Conservation (phyloP, 2,329 filamentous ascomycete genomes). For the Ophiognomonia clavigignenti-juglandacearum region DNA sequence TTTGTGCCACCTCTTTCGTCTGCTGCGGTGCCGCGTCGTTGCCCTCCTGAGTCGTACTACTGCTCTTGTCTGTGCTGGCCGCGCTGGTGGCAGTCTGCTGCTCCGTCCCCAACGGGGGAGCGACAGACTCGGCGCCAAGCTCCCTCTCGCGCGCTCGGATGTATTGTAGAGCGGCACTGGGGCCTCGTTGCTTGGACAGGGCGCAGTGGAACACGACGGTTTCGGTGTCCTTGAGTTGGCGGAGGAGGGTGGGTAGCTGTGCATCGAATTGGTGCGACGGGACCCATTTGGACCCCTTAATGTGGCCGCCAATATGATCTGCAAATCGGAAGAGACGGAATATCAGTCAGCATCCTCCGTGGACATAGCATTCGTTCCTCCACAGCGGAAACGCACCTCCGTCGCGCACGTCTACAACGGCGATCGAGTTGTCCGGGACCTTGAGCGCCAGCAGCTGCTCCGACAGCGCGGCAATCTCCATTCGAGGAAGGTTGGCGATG, state of each 20-base stretch:
- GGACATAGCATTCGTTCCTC: too few relatives aligned
- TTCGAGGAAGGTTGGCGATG: slow-evolving; percentile 59
- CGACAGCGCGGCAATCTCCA: slow-evolving; percentile 66
- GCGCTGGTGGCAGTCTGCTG: not conserved
- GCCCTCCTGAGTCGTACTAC: slow-evolving; percentile 1
- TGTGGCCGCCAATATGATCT: slow-evolving; percentile 92
- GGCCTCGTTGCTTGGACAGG: slow-evolving; percentile 84
- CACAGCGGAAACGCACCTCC: slow-evolving; percentile 51
- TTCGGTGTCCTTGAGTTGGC: slow-evolving; percentile 70
- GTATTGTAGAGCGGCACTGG: slow-evolving; percentile 77
- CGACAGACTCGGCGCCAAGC: slow-evolving; percentile 22
- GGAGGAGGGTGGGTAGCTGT: slow-evolving; percentile 76
- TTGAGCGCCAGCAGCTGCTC: slow-evolving; percentile 53
- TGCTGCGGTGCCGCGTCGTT: slow-evolving; percentile 26
- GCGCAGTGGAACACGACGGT: slow-evolving; percentile 93
- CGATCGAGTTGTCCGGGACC: slow-evolving; percentile 43
- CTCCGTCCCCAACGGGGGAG: slow-evolving; percentile 18
- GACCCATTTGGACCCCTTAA: slow-evolving; percentile 69
- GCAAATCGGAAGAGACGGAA: not conserved
- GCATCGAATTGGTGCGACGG: slow-evolving; percentile 70
- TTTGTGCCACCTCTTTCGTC: slow-evolving; percentile 44
- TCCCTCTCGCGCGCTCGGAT: slow-evolving; percentile 61
- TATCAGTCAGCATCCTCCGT: not conserved
- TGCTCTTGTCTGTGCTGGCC: slow-evolving; percentile 9
- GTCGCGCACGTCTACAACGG: slow-evolving; percentile 86